Conservation (phyloP, 257 asterid species). For the Solanum infundibuliforme region DNA sequence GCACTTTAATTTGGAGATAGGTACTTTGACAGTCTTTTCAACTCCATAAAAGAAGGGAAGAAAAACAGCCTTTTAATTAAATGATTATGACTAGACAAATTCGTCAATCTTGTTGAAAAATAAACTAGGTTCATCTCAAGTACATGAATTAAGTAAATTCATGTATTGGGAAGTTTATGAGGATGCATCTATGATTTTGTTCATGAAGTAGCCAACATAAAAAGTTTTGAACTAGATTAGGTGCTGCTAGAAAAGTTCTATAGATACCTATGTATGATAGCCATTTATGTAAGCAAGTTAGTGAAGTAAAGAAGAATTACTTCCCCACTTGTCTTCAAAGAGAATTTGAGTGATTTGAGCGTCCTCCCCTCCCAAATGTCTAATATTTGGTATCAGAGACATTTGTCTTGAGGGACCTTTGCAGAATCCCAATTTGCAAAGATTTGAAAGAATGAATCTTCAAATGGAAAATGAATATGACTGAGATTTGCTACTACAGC, state of each 20-base stretch:
- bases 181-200: not conserved
- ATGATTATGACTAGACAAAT: not conserved
- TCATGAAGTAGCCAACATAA: not conserved
- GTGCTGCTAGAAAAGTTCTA: not conserved
- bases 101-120: not conserved
- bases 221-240: not conserved
- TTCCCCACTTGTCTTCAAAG: not conserved
- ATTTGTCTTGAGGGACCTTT: not conserved
- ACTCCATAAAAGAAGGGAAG: not conserved
- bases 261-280: not conserved
- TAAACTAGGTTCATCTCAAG: not conserved
- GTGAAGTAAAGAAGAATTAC: not conserved
- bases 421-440: not conserved
- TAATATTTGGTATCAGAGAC: not conserved
- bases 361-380: not conserved
- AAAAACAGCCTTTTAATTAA: not conserved
- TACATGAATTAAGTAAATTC: not conserved
- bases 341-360: not conserved
- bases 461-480: not conserved
- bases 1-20: not conserved
- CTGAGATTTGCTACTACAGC: not conserved
- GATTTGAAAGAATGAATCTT: not conserved
- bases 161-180: not conserved
- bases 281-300: not conserved
- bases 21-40: not conserved